Evolutionary conservation across 2,329 filamentous ascomycete genomes (phyloP), one percentile per base, ranked within the genome.

Genomic region (Colletotrichum sublineola): DNA sequence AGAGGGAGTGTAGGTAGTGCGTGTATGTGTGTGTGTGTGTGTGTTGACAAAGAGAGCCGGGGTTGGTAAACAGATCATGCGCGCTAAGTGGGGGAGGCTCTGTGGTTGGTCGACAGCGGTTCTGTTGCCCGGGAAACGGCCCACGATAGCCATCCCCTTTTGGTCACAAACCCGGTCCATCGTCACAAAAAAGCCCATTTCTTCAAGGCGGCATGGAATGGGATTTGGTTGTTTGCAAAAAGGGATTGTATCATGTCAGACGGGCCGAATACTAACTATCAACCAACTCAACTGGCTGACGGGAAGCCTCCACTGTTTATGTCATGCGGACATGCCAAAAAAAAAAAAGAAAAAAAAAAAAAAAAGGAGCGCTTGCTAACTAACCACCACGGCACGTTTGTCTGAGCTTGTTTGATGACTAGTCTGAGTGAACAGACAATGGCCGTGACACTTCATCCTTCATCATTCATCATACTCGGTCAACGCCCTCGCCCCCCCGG

Each of bases 1-100:
- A 15, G 46, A 53, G 46, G 5, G 6, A 20, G 15, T 6, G 40
- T 12, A 42, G 11, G 8, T 36, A 44, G 46, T 31, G 20, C 48
- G 15, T 33, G 29, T 33, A 9, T 31, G 2, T 18, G 48, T 50
- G 48, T 50, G 24, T 53, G 24, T 9, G 24, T 8, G 53, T 56
- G 50, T 71, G 69, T 70, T 73, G 66, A 73, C 70, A 73, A 42
- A 55, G 40, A 65, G 55, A 65, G 55, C 66, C 33, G 56, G 67
- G 63, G 67, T 68, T 33, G 57, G 67, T 72, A 74, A 74, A 74
- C 66, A 74, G 48, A 74, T 38, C 62, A 71, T 61, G 65, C 65
- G 58, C 68, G 64, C 61, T 20, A 63, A 62, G 64, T 74, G 29
- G n/a, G 50, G 18, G 9, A 52, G 55, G 46, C 46, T 65, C 60